Conservation (phyloP, 2,329 filamentous ascomycete genomes). For the Xylaria sp. region DNA sequence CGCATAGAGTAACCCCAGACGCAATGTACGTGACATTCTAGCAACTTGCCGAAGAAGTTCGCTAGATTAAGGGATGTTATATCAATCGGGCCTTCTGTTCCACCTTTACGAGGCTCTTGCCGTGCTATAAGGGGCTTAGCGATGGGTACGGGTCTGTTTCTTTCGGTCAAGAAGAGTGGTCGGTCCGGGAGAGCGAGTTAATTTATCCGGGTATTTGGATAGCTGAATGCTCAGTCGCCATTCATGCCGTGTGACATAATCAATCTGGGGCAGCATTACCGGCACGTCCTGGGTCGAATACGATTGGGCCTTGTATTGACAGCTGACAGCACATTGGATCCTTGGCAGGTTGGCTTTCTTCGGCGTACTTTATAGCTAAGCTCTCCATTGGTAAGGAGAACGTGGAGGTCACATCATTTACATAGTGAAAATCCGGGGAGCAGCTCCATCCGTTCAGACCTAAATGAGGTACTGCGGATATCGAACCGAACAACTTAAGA, state of each 20-base stretch:
- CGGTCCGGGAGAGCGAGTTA: slow-evolving; percentile 35
- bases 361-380: slow-evolving; percentile 1
- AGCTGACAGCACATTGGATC: slow-evolving; percentile 23
- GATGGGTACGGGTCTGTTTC: not conserved
- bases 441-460: slow-evolving; percentile 1
- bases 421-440: slow-evolving; percentile 34
- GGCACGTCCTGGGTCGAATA: slow-evolving; percentile 13
- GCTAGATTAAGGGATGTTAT: slow-evolving; percentile 20
- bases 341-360: slow-evolving; percentile 22
- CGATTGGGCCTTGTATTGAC: slow-evolving; percentile 24
- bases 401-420: slow-evolving; percentile 22
- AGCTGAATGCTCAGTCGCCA: slow-evolving; percentile 25
- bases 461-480: slow-evolving; percentile 25
- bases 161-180: slow-evolving; percentile 14
- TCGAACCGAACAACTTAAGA: slow-evolving; percentile 13
- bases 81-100: slow-evolving; percentile 29
- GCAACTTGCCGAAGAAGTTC: slow-evolving; percentile 28
- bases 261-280: slow-evolving; percentile 26
- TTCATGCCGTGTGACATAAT: slow-evolving; percentile 36
- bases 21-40: slow-evolving; percentile 6
- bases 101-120: not conserved
- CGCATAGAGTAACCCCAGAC: not conserved
- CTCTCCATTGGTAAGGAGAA: slow-evolving; percentile 14
- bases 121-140: not conserved
- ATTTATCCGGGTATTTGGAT: slow-evolving; percentile 41